Evolutionary conservation across 345 rosid genomes (phyloP), one percentile per base, ranked within the genome.

Genomic region (Camelina hispida): DNA sequence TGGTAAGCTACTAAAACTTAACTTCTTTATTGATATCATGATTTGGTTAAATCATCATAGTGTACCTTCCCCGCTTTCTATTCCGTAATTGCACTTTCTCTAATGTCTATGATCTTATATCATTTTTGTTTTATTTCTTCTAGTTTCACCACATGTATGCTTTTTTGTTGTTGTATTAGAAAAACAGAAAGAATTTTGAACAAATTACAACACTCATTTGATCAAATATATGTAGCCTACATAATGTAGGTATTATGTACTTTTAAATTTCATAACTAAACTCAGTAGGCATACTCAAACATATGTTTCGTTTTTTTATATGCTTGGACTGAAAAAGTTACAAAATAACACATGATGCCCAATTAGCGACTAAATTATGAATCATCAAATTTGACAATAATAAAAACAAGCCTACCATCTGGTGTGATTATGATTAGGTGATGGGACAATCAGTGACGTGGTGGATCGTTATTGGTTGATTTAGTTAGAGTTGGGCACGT

Each of bases 401-500:
- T 52, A 15, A 57, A 17, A 4, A 23, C 40, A 70, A 77, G 54
- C 62, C 70, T 6, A 60, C 55, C 63, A 47, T 62, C 59, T 76
- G 65, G 51, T 76, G 71, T 55, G 71, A 76, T 17, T 69, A 76
- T 77, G 76, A 70, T 70, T 56, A 17, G 28, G 43, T 16, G 71
- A 77, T 70, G 67, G 71, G 46, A 77, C 80, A 63, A 44, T 54
- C 8, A 10, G 9, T 47, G 46, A 77, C 61, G 52, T 70, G 80
- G 71, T 25, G 6, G 23, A 37, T 57, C 4, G 6, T 25, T 66
- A 66, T 58, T 62, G 71, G 23, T 62, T 46, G 18, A 9, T n/a
- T 46, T 54, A 69, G 60, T 70, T 63, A 62, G 76, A 56, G 71
- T 63, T 46, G 20, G 80, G 71, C 75, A 69, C 80, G 80, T 77